Conservation (phyloP, 1,139 yeast genomes). For the Debaryomyces psychrophilus region DNA sequence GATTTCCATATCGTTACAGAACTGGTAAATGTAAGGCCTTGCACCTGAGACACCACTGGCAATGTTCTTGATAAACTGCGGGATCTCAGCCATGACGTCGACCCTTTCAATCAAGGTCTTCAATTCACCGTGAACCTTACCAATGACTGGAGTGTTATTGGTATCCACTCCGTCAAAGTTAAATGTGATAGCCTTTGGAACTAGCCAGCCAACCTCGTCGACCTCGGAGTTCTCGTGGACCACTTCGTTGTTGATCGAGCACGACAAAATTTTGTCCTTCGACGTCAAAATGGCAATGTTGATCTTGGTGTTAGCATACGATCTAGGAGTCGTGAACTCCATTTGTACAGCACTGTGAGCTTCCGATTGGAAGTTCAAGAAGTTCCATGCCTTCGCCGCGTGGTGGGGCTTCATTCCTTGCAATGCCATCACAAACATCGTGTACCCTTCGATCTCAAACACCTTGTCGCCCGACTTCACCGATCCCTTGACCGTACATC, state of each 20-base stretch:
- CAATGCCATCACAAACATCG: slow-evolving; percentile 95
- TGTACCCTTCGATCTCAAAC: slow-evolving; percentile 52
- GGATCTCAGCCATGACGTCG: slow-evolving; percentile 97
- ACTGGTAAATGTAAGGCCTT: slow-evolving; percentile 93
- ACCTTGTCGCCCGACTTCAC: slow-evolving; percentile 39
- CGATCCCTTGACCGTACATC: slow-evolving; percentile 71
- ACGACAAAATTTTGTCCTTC: slow-evolving; percentile 64
- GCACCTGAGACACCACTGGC: slow-evolving; percentile 96
- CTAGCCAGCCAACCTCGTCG: slow-evolving; percentile 93
- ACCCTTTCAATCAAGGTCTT: slow-evolving; percentile 76
- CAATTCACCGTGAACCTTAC: slow-evolving; percentile 57
- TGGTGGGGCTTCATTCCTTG: slow-evolving; percentile 99
- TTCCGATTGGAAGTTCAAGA: slow-evolving; percentile 83
- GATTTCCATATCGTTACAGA: slow-evolving; percentile 58
- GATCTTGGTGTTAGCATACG: slow-evolving; percentile 83
- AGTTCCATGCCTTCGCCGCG: slow-evolving; percentile 97
- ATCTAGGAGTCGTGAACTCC: slow-evolving; percentile 94
- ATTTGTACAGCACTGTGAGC: slow-evolving; percentile 76
- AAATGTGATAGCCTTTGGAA: slow-evolving; percentile 71
- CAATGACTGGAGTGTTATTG: slow-evolving; percentile 35
- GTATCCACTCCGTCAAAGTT: slow-evolving; percentile 39
- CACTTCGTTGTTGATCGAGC: slow-evolving; percentile 67
- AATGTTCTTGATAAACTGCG: slow-evolving; percentile 88
- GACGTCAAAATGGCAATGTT: slow-evolving; percentile 74
- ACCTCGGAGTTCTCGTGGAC: slow-evolving; percentile 59